phyloP scores from a whole-genome alignment of 441 rosid genomes.

The Jatropha multifida region DNA sequence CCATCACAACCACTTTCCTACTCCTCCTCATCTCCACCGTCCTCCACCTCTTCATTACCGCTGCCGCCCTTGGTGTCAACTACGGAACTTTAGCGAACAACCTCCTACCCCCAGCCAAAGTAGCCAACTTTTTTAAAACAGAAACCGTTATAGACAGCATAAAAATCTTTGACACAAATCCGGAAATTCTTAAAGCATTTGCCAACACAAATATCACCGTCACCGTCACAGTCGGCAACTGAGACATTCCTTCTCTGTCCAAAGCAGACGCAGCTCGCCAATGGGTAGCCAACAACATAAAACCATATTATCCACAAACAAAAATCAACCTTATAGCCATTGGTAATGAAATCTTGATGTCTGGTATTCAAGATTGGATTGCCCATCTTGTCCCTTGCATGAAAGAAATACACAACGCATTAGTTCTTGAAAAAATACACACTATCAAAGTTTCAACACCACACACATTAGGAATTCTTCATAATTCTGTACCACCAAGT shows the following conservation, averaged over 20 bases:
- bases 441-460: slow-evolving; percentile 42
- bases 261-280: slow-evolving; percentile 42
- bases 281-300: slow-evolving; percentile 50
- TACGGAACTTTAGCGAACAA: slow-evolving; percentile 67
- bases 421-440: slow-evolving; percentile 21
- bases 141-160: slow-evolving; percentile 57
- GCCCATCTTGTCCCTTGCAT: slow-evolving; percentile 58
- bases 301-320: slow-evolving; percentile 49
- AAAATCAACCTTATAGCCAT: slow-evolving; percentile 50
- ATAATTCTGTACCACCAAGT: slow-evolving; percentile 59
- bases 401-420: slow-evolving; percentile 53
- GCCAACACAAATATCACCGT: slow-evolving; percentile 55
- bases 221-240: slow-evolving; percentile 64
- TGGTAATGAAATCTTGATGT: slow-evolving; percentile 67
- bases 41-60: slow-evolving; percentile 23
- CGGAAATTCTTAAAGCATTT: slow-evolving; percentile 62
- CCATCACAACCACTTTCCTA: slow-evolving; percentile 18
- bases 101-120: slow-evolving; percentile 70
- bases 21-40: slow-evolving; percentile 12
- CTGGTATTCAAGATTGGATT: slow-evolving; percentile 45
- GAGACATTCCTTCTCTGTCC: slow-evolving; percentile 52
- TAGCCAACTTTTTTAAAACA: slow-evolving; percentile 58
- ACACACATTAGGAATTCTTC: slow-evolving; percentile 61
- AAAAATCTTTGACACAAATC: slow-evolving; percentile 68
- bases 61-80: slow-evolving; percentile 62